Evolutionary conservation across 495 filamentous ascomycete species (phyloP).

Genomic region (Xylaria sp.): DNA sequence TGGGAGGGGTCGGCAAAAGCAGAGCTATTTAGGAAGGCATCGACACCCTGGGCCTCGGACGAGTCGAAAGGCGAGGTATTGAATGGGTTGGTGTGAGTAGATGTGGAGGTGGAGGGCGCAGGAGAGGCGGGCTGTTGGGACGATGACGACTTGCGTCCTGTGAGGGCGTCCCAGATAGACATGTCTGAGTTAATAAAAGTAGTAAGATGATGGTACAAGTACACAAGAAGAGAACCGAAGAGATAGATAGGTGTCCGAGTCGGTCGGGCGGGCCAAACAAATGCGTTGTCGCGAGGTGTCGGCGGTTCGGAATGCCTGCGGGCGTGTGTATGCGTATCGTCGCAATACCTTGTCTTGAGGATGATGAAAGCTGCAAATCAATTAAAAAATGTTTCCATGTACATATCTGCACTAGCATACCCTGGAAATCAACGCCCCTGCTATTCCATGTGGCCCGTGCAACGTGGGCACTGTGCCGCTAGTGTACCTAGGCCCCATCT

Average conservation of each 20-base stretch:
- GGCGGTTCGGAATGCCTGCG: neutral
- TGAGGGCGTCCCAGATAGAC: slow-evolving; percentile 88
- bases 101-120: slow-evolving; percentile 35
- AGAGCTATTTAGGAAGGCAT: slow-evolving; percentile 76
- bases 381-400: slow-evolving; percentile 29
- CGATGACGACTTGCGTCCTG: slow-evolving; percentile 74
- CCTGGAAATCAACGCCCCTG: slow-evolving; percentile 1
- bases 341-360: slow-evolving; percentile 13
- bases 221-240: slow-evolving; percentile 18
- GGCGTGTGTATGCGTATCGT: slow-evolving; percentile 5
- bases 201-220: slow-evolving; percentile 17
- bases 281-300: neutral
- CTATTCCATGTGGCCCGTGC: slow-evolving; percentile 22
- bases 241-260: neutral
- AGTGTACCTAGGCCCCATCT: neutral
- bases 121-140: slow-evolving; percentile 42
- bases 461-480: neutral
- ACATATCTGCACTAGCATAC: neutral
- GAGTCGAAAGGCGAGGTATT: slow-evolving; percentile 70
- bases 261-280: neutral
- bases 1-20: slow-evolving; percentile 80
- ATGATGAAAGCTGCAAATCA: slow-evolving; percentile 22
- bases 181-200: slow-evolving; percentile 48
- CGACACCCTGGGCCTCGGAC: slow-evolving; percentile 73
- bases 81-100: slow-evolving; percentile 56